These are phyloP conservation scores for Austropuccinia psidii DNA, from an alignment of 1,284 basidiomycete genomes.

Conservation along the genomic window DNA sequence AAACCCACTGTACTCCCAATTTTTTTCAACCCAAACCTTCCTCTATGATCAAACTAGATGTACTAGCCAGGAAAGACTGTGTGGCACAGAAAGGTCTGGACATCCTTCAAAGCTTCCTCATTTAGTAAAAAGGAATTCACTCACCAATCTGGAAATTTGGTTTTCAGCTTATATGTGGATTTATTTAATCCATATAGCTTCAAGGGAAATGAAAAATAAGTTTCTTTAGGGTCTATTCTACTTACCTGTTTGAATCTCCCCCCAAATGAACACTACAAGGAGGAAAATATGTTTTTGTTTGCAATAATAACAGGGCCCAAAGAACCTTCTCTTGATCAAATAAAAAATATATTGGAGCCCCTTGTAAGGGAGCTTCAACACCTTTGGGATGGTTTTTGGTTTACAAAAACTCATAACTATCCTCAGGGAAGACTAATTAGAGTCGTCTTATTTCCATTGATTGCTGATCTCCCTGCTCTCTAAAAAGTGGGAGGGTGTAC, in stretches of 20 bases:
- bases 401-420: neutral
- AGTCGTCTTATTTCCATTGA: conserved; percentile 6
- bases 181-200: conserved; percentile 20
- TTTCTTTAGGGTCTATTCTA: neutral
- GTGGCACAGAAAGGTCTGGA: too few species aligned
- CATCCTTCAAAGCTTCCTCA: too few species aligned
- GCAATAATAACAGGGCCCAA: conserved; percentile 11
- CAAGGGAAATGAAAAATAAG: neutral
- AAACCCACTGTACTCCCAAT: too few species aligned
- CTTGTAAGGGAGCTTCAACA: conserved; percentile 1
- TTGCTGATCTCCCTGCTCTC: conserved; percentile 21
- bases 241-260: conserved; percentile 26
- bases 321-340: conserved; percentile 8
- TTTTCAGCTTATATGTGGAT: conserved; percentile 15
- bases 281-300: conserved; percentile 19
- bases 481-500: conserved; percentile 10
- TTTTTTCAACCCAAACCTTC: too few species aligned
- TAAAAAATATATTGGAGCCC: conserved; percentile 3
- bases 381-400: conserved; percentile 2
- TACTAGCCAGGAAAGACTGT: too few species aligned
- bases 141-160: conserved; percentile 5
- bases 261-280: conserved; percentile 2
- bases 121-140: too few species aligned
- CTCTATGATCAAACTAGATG: too few species aligned
- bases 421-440: neutral